These are phyloP conservation scores for Metarhizium humberi DNA, from an alignment of 2,329 filamentous ascomycete species.

Conservation along the genomic window DNA sequence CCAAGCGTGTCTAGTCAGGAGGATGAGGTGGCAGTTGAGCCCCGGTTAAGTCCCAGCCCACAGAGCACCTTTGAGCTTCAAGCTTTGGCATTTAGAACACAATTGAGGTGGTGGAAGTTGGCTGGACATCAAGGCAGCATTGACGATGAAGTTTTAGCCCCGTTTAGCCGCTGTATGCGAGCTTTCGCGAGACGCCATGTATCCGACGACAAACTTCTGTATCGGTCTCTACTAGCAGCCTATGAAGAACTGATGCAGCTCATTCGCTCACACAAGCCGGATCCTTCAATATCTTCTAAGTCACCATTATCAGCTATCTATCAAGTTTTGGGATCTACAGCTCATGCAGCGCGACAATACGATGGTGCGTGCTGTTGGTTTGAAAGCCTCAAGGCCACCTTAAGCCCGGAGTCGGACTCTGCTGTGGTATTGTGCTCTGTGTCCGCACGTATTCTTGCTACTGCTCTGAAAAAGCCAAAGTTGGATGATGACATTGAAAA, in stretches of 20 bases:
- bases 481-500: conserved; percentile 27
- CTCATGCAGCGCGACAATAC: conserved; percentile 34
- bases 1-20: conserved; percentile 57
- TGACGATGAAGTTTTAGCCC: conserved; percentile 56
- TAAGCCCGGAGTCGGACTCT: conserved; percentile 32
- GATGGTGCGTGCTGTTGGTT: conserved; percentile 49
- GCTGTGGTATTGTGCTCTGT: conserved; percentile 41
- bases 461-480: conserved; percentile 38
- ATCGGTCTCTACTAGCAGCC: conserved; percentile 22
- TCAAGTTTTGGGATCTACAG: conserved; percentile 41
- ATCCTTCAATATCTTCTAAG: conserved; percentile 26
- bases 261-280: conserved; percentile 24
- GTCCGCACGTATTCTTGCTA: conserved; percentile 44
- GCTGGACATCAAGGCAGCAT: conserved; percentile 49
- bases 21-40: conserved; percentile 46
- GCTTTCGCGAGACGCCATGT: conserved; percentile 48
- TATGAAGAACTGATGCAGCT: conserved; percentile 22
- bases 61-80: conserved; percentile 53
- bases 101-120: conserved; percentile 58
- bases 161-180: conserved; percentile 52
- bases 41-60: conserved; percentile 46
- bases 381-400: conserved; percentile 30
- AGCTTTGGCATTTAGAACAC: conserved; percentile 48
- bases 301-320: conserved; percentile 39
- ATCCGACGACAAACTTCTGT: conserved; percentile 26